Evolutionary conservation across 345 rosid species (phyloP), one percentile per base, ranked within the genome.

Genomic region (Tarenaya hassleriana): DNA sequence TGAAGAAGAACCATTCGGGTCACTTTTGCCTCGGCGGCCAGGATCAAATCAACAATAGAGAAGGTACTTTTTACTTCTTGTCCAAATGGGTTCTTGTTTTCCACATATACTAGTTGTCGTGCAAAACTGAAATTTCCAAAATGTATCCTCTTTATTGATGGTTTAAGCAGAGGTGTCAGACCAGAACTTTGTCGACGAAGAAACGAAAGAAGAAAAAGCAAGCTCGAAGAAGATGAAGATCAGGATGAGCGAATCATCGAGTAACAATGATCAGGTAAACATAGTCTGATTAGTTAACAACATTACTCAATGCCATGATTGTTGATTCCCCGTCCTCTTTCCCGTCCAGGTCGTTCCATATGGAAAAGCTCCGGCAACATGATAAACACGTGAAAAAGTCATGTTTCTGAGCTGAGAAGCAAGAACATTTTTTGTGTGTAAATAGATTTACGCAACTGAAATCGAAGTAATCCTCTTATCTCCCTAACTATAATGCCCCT

Each of bases 151-250:
- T 64, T 5, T 57, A 5, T 10, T 16, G 12, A 48, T 66, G 59
- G 57, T 31, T 59, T 16, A 63, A 75, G 70, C 66, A 84, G 98
- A 91, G 74, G 76, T 73, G 55, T 78, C 95, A 0, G 96, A 77
- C 63, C 98, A 91, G 76, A 91, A 91, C 73, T 91, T 91, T 59
- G 76, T 64, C 5, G 83, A 81, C 29, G 87, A 81, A 61, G 81
- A 66, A 41, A 49, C 58, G 7, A 50, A 70, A 71, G 66, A 45
- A 10, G 73, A 57, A 63, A 69, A 63, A 32, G 62, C 51, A 37
- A 60, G 62, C 29, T 24, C 29, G 3, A 60, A 67, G 62, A 67
- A 67, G 62, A 61, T 55, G 62, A 67, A 67, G 66, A 60, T 41
- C 7, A 41, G 37, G 52, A 27, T 18, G 47, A 54, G 10, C n/a